These are phyloP conservation scores for Ceratocystis harringtonii DNA, from an alignment of 2,329 filamentous ascomycete genomes.

Conservation along the genomic window DNA sequence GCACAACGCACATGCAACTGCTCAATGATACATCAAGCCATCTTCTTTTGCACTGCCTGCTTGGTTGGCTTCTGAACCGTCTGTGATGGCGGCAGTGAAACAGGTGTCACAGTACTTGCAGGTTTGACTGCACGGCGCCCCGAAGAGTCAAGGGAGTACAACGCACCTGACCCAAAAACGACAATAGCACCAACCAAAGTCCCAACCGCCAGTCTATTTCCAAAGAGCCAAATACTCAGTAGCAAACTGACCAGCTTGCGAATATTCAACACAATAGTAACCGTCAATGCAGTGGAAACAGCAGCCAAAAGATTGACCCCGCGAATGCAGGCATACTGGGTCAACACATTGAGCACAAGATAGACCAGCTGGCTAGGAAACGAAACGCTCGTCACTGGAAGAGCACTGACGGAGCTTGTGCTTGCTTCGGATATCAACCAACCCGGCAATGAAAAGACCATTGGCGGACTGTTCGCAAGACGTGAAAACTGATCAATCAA, in stretches of 20 bases:
- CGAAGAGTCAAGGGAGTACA: conserved; percentile 65
- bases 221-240: conserved; percentile 87
- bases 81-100: not conserved
- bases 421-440: conserved; percentile 6
- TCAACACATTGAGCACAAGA: conserved; percentile 63
- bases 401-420: not conserved
- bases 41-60: conserved; percentile 14
- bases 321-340: conserved; percentile 87
- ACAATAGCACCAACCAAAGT: conserved; percentile 69
- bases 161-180: conserved; percentile 78
- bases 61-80: not conserved
- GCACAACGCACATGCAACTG: not conserved
- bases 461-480: conserved; percentile 47
- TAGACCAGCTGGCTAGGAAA: conserved; percentile 58
- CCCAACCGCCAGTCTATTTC: conserved; percentile 60
- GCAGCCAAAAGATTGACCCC: conserved; percentile 91
- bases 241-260: conserved; percentile 84
- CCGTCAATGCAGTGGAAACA: conserved; percentile 76
- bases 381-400: conserved; percentile 1
- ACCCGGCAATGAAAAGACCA: conserved; percentile 24
- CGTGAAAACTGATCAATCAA: conserved; percentile 48
- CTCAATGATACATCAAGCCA: not conserved
- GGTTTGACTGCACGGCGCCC: conserved; percentile 6
- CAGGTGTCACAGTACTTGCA: not conserved
- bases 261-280: conserved; percentile 92